Conservation (phyloP, 208 protist species). For the Porcisia hertigi region DNA sequence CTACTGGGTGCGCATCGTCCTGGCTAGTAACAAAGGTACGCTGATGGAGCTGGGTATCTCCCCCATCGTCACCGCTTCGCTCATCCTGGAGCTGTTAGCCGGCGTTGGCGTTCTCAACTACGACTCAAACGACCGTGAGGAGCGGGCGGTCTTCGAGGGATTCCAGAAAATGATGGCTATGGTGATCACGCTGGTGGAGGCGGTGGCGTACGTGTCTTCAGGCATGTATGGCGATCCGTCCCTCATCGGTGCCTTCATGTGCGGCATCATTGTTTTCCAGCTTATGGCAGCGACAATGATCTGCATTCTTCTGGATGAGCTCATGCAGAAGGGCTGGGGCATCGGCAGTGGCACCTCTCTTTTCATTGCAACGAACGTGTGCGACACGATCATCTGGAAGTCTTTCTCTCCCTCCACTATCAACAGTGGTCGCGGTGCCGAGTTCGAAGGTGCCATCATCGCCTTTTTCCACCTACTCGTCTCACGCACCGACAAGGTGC, state of each 20-base stretch:
- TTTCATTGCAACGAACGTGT: conserved; percentile 99
- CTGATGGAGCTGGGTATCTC: conserved; percentile 99
- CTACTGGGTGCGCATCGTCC: conserved; percentile 99
- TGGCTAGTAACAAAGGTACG: conserved; percentile 99
- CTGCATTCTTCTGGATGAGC: conserved; percentile 99
- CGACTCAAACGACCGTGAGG: conserved; percentile 94
- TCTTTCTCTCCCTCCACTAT: conserved; percentile 98
- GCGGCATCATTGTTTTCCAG: conserved; percentile 98
- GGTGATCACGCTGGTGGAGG: conserved; percentile 98
- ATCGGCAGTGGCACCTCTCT: conserved; percentile 99
- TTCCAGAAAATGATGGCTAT: conserved; percentile 98
- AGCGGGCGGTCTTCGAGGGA: conserved; percentile 96
- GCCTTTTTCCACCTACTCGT: conserved; percentile 99
- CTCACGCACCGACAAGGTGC: conserved; percentile 95
- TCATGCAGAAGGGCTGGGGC: conserved; percentile 99
- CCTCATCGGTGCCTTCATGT: conserved; percentile 94
- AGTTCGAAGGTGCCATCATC: conserved; percentile 99
- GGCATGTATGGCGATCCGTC: conserved; percentile 99
- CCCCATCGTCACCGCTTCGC: conserved; percentile 97
- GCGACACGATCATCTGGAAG: conserved; percentile 99
- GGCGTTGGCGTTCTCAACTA: conserved; percentile 97
- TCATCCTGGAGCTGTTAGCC: conserved; percentile 98
- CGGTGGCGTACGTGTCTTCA: conserved; percentile 96
- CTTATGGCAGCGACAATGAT: conserved; percentile 98
- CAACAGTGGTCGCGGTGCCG: conserved; percentile 97